These are phyloP conservation scores for Rhodotorula sp. DNA, from an alignment of 1,284 basidiomycete species.

Conservation along the genomic window DNA sequence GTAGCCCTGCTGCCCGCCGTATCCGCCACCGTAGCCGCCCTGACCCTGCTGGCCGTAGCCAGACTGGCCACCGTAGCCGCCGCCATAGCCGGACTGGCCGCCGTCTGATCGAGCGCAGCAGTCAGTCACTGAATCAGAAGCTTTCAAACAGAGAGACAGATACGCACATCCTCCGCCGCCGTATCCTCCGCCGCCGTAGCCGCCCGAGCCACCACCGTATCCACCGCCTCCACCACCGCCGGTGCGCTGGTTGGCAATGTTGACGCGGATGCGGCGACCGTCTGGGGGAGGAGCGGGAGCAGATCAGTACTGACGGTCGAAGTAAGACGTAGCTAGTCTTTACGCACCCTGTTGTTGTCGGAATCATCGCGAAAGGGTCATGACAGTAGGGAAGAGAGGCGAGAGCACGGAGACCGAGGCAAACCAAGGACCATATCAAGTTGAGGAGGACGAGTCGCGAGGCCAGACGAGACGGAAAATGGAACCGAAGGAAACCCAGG, in stretches of 20 bases:
- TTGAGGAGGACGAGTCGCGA: no score
- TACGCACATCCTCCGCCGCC: constrained; percentile 2
- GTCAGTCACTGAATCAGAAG: neutral
- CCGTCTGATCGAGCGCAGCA: constrained; percentile 12
- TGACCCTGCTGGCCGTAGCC: constrained; percentile 10
- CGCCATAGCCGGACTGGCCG: constrained; percentile 21
- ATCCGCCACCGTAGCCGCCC: constrained; percentile 20
- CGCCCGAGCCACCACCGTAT: constrained; percentile 23
- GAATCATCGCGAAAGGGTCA: neutral
- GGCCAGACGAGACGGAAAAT: neutral
- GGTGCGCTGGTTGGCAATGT: constrained; percentile 42
- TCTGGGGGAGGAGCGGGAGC: constrained; percentile 7
- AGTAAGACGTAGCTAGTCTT: neutral
- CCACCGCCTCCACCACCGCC: constrained; percentile 39
- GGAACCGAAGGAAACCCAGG: constrained; percentile 14
- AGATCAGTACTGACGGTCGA: neutral
- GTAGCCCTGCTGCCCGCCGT: constrained; percentile 21
- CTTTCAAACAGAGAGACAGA: no score
- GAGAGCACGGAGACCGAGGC: neutral
- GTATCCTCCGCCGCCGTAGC: constrained; percentile 20
- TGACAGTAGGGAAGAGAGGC: neutral
- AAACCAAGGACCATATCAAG: no score
- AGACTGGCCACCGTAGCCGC: constrained; percentile 21
- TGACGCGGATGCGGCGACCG: constrained; percentile 40
- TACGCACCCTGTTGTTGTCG: neutral